Conservation (phyloP, 1,139 yeast species). For the Hanseniaspora uvarum region DNA sequence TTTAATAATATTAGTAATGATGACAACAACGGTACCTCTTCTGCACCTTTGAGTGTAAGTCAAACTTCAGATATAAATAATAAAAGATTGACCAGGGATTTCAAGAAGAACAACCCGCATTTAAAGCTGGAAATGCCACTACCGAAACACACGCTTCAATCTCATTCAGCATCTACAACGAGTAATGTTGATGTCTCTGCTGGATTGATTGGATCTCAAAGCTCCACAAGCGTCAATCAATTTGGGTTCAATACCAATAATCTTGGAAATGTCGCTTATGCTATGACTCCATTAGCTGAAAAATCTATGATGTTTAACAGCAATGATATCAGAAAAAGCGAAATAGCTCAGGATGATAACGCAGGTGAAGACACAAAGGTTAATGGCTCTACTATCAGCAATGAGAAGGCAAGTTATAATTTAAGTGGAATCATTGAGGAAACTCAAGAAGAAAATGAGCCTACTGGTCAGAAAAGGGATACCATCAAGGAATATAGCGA, state of each 20-base stretch:
- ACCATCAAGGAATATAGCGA: neutral
- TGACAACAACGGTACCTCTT: slow-evolving; percentile 16
- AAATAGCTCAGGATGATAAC: neutral
- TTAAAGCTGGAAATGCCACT: slow-evolving; percentile 43
- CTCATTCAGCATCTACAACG: neutral
- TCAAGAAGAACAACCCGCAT: slow-evolving; percentile 34
- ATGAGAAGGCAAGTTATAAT: neutral
- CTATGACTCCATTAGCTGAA: slow-evolving; percentile 74
- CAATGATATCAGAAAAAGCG: slow-evolving; percentile 16
- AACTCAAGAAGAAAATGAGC: neutral
- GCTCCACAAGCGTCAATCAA: slow-evolving; percentile 44
- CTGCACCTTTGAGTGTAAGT: neutral
- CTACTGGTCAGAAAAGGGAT: neutral
- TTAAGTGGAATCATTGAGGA: slow-evolving; percentile 14
- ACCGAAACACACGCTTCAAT: slow-evolving; percentile 30
- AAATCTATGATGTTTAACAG: slow-evolving; percentile 31
- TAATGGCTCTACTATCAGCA: neutral
- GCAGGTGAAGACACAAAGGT: neutral
- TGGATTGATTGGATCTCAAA: slow-evolving; percentile 14
- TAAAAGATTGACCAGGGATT: slow-evolving; percentile 28
- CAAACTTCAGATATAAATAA: neutral
- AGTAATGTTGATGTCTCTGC: neutral
- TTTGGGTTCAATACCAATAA: slow-evolving; percentile 53
- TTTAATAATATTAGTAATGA: slow-evolving; percentile 38
- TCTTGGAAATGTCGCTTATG: slow-evolving; percentile 42